Evolutionary conservation across 148 eudicot genomes (phyloP).

Genomic region (Rhododendron vialii): DNA sequence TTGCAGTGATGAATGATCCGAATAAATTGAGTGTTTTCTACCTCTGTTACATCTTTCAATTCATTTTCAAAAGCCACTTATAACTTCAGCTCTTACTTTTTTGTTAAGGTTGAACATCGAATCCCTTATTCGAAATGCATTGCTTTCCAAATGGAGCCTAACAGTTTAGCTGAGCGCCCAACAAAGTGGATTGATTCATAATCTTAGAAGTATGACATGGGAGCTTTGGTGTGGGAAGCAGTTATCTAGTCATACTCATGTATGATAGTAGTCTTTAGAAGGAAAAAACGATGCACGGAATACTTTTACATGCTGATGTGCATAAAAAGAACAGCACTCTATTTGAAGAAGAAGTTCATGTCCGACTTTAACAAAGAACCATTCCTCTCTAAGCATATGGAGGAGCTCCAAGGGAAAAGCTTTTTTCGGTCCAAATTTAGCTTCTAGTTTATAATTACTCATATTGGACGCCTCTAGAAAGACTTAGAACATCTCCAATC

Average conservation of each 20-base stretch:
- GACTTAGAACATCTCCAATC: neutral
- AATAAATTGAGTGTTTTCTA: neutral
- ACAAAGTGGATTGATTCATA: neutral
- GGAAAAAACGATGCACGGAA: neutral
- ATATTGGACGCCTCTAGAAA: neutral
- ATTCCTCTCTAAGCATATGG: neutral
- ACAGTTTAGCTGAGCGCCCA: neutral
- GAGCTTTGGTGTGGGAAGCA: neutral
- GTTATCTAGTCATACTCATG: neutral
- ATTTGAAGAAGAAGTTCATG: neutral
- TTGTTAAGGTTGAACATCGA: neutral
- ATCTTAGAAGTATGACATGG: neutral
- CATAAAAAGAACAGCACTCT: neutral
- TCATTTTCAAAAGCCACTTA: neutral
- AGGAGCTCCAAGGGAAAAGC: neutral
- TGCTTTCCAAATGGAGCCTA: neutral
- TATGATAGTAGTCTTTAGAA: neutral
- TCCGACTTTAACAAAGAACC: neutral
- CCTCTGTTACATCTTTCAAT: neutral
- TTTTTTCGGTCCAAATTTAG: neutral
- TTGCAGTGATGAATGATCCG: neutral
- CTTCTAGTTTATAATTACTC: neutral
- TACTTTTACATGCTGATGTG: neutral
- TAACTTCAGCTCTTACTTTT: neutral
- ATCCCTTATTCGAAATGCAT: neutral